Base-by-base conservation (phyloP, 2,329 filamentous ascomycete species). In the Clonostachys byssicola region DNA sequence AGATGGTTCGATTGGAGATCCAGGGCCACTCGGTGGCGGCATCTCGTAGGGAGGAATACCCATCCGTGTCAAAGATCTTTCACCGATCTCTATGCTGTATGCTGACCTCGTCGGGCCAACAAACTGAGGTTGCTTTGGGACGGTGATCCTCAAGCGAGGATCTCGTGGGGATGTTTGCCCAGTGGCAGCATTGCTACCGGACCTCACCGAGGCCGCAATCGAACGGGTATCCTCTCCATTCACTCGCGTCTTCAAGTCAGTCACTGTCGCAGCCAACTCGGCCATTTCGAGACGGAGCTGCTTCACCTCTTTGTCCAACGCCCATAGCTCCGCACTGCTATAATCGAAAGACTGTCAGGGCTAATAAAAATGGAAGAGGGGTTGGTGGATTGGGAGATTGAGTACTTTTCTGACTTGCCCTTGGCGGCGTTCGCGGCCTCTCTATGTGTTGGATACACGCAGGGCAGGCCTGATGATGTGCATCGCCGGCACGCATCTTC, bases 31-130 rank as follows among this genome's bases (percentile, higher is more conserved):
- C 12, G 53, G 54, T 0, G 61, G 54, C 34, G 56, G 52, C 0
- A 56, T 52, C 1, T 64, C 59, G 13, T 49, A 59, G 0, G 47
- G 53, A 0, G 63, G 61, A 1, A 68, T 64, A 6, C 63, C 65
- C 60, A 68, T 64, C 3, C 59, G 56, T 0, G 61, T 65, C 2
- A 70, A 52, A 0, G 66, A 66, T 0, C 57, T 55, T 39, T 68
- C 62, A 3, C 62, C 65, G 4, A 68, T 60, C 6, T 63, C 54
- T 6, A 70, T 54, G 3, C 64, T 60, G 46, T 61, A 69, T 0
- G 61, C 60, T 1, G 66, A 63, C 3, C 63, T 49, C 2, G 64
- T 68, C 1, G 65, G 63, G 0, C 66, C 66, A 14, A 69, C 58
- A 34, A 70, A 68, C 6, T 64, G 64, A 0, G 64, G 63, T 5